Base-by-base conservation (phyloP, 148 eudicot species). In the Chenopodium berlandieri region DNA sequence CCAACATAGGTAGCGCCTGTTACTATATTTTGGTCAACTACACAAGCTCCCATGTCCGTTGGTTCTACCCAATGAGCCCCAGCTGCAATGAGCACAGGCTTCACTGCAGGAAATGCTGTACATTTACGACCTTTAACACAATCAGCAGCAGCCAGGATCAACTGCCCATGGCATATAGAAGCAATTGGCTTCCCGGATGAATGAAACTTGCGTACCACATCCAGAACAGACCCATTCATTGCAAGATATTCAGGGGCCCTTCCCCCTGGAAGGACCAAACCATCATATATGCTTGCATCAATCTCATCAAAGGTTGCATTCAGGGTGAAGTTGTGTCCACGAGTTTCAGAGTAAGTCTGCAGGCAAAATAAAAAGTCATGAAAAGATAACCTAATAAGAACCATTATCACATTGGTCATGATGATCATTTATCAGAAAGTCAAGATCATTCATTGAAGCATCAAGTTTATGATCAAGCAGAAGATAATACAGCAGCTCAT, bases 221-320 rank as follows among this genome's bases (percentile, higher is more conserved):
- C 88, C 50, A 84, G 3, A 23, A 96, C 92, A 73, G 94, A 83
- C 60, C 86, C 91, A 79, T 94, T 81, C 85, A 94, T 86, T 11
- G 98, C 90, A 77, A 96, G 97, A 88, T 96, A 96, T 79, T 96
- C 99, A 11, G 99, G 95, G 70, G 98, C 92, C 77, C 99, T 88
- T 63, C 97, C 99, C 30, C 99, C 99, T 10, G 98, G 98, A 86
- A 96, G 83, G 71, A 94, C 85, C 83, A 96, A 82, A 1, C 99
- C 99, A 82, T 96, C 97, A 79, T 96, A 96, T 58, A 80, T 84
- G 87, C 83, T 85, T 27, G 89, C 88, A 58, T 92, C 94, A 73
- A 92, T 84, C 68, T 90, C 97, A 81, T 90, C 89, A 81, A 92
- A 96, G 56, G 93, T 91, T 66, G 99, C 99, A 87, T 96, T 96